A percentile compares a stretch with the other conserved stretches of the same genome.
These are phyloP conservation scores for Parathielavia appendiculata DNA, from an alignment of 495 filamentous ascomycete species.

Conservation along the genomic window DNA sequence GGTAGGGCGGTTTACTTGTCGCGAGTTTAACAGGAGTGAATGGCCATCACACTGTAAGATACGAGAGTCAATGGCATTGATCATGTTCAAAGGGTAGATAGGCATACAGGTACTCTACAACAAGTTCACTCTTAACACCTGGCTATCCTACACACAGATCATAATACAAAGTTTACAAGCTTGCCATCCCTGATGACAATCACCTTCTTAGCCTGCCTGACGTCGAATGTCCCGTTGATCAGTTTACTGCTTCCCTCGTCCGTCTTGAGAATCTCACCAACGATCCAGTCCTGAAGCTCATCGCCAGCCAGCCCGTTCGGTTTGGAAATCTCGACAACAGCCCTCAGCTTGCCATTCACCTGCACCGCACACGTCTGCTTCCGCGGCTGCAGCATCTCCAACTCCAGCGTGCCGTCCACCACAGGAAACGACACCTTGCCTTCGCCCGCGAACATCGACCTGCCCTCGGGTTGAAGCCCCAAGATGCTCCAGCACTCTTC, in stretches of 20 bases:
- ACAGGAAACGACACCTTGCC: slow-evolving; percentile 45
- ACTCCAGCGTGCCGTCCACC: slow-evolving; percentile 43
- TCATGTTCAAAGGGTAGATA: too few species aligned
- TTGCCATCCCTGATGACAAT: slow-evolving; percentile 50
- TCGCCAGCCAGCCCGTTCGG: slow-evolving; percentile 28
- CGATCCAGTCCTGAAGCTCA: slow-evolving; percentile 51
- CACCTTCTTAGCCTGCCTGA: slow-evolving; percentile 43
- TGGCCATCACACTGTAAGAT: too few species aligned
- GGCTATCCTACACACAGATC: not conserved
- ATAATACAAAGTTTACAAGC: slow-evolving; percentile 55
- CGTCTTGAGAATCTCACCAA: slow-evolving; percentile 42
- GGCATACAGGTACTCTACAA: not conserved
- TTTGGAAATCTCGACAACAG: slow-evolving; percentile 54
- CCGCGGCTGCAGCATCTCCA: slow-evolving; percentile 34
- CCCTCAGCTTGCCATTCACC: slow-evolving; percentile 69
- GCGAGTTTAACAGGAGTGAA: not conserved
- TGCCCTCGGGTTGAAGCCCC: slow-evolving; percentile 16
- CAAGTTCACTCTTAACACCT: not conserved
- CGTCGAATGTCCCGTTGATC: slow-evolving; percentile 28
- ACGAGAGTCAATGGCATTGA: too few species aligned
- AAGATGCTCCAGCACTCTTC: slow-evolving; percentile 74
- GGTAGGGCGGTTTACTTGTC: slow-evolving; percentile 35
- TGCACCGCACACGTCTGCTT: slow-evolving; percentile 57
- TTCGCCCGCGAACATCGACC: slow-evolving; percentile 44
- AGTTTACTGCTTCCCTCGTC: slow-evolving; percentile 49